Conservation (phyloP, 495 filamentous ascomycete species). For the Lophiostoma macrostomum region DNA sequence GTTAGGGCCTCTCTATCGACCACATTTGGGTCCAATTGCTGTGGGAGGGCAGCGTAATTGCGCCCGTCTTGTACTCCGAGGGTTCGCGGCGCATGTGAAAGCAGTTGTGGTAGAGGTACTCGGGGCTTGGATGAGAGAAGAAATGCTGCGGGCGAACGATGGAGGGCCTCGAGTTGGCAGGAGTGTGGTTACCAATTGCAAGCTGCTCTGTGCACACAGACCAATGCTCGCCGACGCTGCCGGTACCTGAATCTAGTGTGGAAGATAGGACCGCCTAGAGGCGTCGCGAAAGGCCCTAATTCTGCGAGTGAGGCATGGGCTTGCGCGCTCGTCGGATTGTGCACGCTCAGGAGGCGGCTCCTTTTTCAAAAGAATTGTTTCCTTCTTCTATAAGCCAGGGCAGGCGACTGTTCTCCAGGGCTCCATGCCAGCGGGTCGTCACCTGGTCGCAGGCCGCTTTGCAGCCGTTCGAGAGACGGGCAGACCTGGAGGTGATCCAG, state of each 20-base stretch:
- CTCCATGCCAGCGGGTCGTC: no score
- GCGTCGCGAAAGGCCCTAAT: no score
- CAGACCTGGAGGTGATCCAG: no score
- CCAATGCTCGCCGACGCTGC: slow-evolving; percentile 6
- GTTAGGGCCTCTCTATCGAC: slow-evolving; percentile 1
- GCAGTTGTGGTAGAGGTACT: background rate
- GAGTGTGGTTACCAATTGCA: slow-evolving; percentile 3
- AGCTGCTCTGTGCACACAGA: slow-evolving; percentile 3
- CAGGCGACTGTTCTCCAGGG: no score
- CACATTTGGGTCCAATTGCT: slow-evolving; percentile 13
- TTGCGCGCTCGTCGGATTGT: no score
- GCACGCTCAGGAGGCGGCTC: no score
- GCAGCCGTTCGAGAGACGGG: no score
- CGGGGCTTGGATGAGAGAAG: background rate
- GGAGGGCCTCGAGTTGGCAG: slow-evolving; percentile 9
- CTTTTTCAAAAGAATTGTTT: no score
- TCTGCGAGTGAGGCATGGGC: no score
- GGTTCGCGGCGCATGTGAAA: slow-evolving; percentile 10
- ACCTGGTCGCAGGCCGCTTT: no score
- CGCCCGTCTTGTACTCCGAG: background rate
- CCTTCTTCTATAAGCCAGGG: no score
- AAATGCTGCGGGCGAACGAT: slow-evolving; percentile 10
- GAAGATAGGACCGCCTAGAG: no score
- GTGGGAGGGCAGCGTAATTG: slow-evolving; percentile 3
- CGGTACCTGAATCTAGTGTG: slow-evolving; percentile 20